These are phyloP conservation scores for Plasmopara halstedii DNA, from an alignment of 352 stramenopile species.

Conservation along the genomic window DNA sequence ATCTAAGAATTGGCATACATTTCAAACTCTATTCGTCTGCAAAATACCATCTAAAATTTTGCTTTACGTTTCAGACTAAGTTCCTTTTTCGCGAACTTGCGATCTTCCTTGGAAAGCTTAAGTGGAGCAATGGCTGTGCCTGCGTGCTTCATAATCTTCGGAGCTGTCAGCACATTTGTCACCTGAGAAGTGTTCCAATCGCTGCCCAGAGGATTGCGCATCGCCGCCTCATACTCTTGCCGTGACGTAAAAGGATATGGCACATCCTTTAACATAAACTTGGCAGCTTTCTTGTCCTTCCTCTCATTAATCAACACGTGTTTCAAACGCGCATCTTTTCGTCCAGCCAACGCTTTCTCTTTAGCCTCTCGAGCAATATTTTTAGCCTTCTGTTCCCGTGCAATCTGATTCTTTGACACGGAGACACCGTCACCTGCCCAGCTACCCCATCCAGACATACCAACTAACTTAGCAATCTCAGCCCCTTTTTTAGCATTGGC, in stretches of 20 bases:
- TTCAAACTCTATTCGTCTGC: too few species aligned
- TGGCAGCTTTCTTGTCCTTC: conserved; percentile 84
- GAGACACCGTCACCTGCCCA: conserved; percentile 83
- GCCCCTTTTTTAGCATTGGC: conserved; percentile 64
- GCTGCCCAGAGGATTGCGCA: conserved; percentile 90
- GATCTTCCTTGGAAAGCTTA: conserved; percentile 77
- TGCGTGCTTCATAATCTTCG: conserved; percentile 89
- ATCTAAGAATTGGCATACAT: too few species aligned
- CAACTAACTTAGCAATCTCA: conserved; percentile 71
- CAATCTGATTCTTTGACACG: conserved; percentile 78
- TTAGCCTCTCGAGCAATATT: conserved; percentile 58
- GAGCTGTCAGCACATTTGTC: conserved; percentile 90
- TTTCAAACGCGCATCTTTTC: conserved; percentile 66
- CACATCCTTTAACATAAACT: conserved; percentile 85
- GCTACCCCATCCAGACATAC: conserved; percentile 86
- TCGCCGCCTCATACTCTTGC: conserved; percentile 96
- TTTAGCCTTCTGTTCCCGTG: conserved; percentile 74
- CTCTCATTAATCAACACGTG: conserved; percentile 83
- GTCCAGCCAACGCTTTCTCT: conserved; percentile 53
- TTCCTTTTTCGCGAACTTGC: conserved; percentile 75
- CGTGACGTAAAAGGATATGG: conserved; percentile 97
- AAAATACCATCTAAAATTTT: conserved; percentile 57
- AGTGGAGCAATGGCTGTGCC: conserved; percentile 94
- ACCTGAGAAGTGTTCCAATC: conserved; percentile 93
- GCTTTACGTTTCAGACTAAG: conserved; percentile 73